Percentiles rank a stretch among this genome's conserved stretches.
Conservation (phyloP, 306 rosid genomes). For the Trichosanthes cucumerina region DNA sequence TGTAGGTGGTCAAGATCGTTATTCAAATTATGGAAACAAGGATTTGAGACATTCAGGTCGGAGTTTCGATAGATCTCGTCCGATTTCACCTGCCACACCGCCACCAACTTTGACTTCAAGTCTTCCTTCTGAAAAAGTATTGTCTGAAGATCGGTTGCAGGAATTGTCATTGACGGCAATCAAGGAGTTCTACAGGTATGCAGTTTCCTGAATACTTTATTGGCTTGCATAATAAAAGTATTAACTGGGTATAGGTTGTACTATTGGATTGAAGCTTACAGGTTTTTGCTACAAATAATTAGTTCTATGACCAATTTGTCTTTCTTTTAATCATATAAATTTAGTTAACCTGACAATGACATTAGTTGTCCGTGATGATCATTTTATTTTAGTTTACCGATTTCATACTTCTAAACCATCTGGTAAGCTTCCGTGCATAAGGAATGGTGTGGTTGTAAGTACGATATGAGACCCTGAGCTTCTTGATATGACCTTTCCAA, state of each 20-base stretch:
- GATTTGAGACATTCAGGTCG: conserved; percentile 48
- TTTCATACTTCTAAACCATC: background rate
- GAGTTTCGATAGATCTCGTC: conserved; percentile 40
- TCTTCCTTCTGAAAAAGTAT: conserved; percentile 26
- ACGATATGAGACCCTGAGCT: background rate
- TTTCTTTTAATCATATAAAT: background rate
- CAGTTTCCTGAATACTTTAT: background rate
- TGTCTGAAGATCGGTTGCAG: conserved; percentile 43
- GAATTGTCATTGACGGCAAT: conserved; percentile 66
- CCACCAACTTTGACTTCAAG: conserved; percentile 32
- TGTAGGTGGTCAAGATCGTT: conserved; percentile 35
- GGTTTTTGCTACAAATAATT: background rate
- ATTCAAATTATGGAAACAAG: conserved; percentile 38
- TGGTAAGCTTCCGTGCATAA: background rate
- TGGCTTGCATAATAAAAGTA: background rate
- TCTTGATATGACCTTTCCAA: background rate
- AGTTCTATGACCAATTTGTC: background rate
- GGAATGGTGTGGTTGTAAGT: background rate
- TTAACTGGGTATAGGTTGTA: background rate
- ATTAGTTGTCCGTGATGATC: background rate
- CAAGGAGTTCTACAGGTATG: conserved; percentile 84
- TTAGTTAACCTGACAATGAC: background rate
- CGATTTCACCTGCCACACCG: conserved; percentile 33
- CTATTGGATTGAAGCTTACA: background rate
- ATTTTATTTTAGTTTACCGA: background rate